Evolutionary conservation across 2,329 filamentous ascomycete genomes (phyloP).

Genomic region (Verticillium zaregamsianum): DNA sequence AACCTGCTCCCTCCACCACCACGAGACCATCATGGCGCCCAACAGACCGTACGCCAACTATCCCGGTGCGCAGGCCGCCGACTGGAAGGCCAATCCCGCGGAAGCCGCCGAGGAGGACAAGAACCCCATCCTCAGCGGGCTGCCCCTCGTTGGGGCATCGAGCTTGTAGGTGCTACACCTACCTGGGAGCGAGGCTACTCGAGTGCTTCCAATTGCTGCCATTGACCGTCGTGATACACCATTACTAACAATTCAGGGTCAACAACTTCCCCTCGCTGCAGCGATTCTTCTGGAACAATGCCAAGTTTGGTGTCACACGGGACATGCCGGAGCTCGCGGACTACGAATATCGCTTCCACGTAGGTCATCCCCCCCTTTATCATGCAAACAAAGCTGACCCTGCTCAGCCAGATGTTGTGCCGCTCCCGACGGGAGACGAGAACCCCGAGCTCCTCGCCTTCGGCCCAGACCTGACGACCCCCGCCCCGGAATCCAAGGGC

Average conservation of each 20-base stretch:
- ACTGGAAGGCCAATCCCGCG: constrained; percentile 1
- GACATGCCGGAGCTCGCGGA: constrained; percentile 40
- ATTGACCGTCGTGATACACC: no score
- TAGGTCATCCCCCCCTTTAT: constrained; percentile 24
- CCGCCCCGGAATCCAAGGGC: constrained; percentile 30
- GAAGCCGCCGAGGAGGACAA: constrained; percentile 35
- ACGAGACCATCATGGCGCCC: constrained; percentile 8
- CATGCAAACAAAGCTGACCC: constrained; percentile 1
- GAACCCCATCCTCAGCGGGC: constrained; percentile 68
- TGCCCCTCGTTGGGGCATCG: constrained; percentile 56
- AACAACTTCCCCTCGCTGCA: constrained; percentile 58
- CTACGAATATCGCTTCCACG: constrained; percentile 44
- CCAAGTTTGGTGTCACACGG: constrained; percentile 47
- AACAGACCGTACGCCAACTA: constrained; percentile 14
- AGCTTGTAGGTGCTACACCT: constrained; percentile 46
- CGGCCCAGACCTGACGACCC: constrained; percentile 33
- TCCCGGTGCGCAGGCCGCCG: constrained; percentile 9
- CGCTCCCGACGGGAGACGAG: constrained; percentile 33
- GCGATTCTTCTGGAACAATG: constrained; percentile 65
- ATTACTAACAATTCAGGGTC: constrained; percentile 38
- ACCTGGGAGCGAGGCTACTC: no score
- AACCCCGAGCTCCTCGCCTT: constrained; percentile 31
- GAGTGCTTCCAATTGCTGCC: no score
- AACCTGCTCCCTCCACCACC: neutral
- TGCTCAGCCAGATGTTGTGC: constrained; percentile 52